A percentile compares a stretch with the other conserved stretches of the same genome.
phyloP scores from a whole-genome alignment of 352 stramenopile species.

The Phytophthora pluvialis region DNA sequence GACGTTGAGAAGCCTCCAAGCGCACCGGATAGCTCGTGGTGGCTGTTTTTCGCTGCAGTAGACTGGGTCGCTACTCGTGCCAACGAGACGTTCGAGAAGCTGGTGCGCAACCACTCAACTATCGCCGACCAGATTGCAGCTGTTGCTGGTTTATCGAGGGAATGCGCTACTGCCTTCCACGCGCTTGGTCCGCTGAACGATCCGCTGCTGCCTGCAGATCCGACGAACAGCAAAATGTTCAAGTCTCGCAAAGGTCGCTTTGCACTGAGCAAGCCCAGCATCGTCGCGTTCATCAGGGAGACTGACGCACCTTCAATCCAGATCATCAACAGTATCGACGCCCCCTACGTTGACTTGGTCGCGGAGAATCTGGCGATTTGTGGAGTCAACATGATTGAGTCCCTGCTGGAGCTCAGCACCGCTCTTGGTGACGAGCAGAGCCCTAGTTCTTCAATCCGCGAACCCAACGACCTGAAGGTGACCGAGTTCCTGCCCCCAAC shows the following conservation, averaged over 20 bases:
- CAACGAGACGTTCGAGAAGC: conserved; percentile 42
- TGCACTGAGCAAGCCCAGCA: conserved; percentile 35
- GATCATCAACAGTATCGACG: conserved; percentile 42
- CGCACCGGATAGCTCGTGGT: conserved; percentile 56
- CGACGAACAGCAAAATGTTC: conserved; percentile 24
- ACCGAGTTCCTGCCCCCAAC: conserved; percentile 44
- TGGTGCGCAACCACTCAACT: conserved; percentile 39
- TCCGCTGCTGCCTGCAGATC: conserved; percentile 17
- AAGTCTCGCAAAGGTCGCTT: conserved; percentile 41
- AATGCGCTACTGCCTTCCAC: conserved; percentile 47
- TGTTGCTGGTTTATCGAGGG: conserved; percentile 35
- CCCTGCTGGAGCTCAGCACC: conserved; percentile 43
- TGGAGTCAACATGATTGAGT: conserved; percentile 50
- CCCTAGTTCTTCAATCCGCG: conserved; percentile 7
- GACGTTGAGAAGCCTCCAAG: conserved; percentile 32
- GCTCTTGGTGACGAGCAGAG: conserved; percentile 14
- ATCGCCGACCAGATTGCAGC: conserved; percentile 29
- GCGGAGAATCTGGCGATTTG: conserved; percentile 43
- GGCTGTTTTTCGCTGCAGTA: conserved; percentile 60
- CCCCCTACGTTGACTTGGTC: conserved; percentile 41
- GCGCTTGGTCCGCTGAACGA: conserved; percentile 30
- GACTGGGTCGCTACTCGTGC: conserved; percentile 52
- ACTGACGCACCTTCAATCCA: conserved; percentile 23
- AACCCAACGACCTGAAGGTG: conserved; percentile 6
- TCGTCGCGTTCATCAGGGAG: conserved; percentile 54